Evolutionary conservation across 495 filamentous ascomycete species (phyloP).

Genomic region (Immersiella caudata): DNA sequence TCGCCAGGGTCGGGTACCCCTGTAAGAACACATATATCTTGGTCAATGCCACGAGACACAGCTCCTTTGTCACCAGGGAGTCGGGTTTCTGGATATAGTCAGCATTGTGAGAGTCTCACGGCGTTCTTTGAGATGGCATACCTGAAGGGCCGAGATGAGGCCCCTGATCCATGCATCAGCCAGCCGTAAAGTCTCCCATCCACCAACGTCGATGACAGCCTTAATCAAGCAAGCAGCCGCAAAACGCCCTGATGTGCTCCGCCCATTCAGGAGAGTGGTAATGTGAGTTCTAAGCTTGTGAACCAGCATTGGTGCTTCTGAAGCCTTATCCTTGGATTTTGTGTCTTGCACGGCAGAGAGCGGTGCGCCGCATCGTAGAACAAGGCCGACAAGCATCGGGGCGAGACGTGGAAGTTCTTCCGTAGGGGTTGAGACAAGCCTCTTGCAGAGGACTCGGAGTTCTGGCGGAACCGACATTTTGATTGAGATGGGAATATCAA

Average conservation of each 20-base stretch:
- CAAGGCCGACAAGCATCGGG: constrained; percentile 61
- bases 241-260: constrained; percentile 71
- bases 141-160: constrained; percentile 69
- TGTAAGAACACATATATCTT: constrained; percentile 82
- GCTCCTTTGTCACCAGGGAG: constrained; percentile 67
- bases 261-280: constrained; percentile 72
- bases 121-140: constrained; percentile 40
- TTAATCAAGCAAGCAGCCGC: constrained; percentile 77
- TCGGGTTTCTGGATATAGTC: constrained; percentile 65
- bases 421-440: constrained; percentile 63
- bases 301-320: constrained; percentile 64
- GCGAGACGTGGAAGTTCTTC: constrained; percentile 65
- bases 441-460: constrained; percentile 67
- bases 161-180: constrained; percentile 72
- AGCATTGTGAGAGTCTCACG: constrained; percentile 11
- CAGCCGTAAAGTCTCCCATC: constrained; percentile 73
- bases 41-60: constrained; percentile 73
- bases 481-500: not conserved
- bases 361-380: constrained; percentile 61
- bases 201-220: constrained; percentile 76
- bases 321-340: constrained; percentile 55
- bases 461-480: constrained; percentile 44
- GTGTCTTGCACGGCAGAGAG: constrained; percentile 55
- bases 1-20: constrained; percentile 75
- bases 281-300: constrained; percentile 81